These are phyloP conservation scores for Magnolia kwangsiensis DNA, from an alignment of 164 flowering plant species.

Conservation along the genomic window DNA sequence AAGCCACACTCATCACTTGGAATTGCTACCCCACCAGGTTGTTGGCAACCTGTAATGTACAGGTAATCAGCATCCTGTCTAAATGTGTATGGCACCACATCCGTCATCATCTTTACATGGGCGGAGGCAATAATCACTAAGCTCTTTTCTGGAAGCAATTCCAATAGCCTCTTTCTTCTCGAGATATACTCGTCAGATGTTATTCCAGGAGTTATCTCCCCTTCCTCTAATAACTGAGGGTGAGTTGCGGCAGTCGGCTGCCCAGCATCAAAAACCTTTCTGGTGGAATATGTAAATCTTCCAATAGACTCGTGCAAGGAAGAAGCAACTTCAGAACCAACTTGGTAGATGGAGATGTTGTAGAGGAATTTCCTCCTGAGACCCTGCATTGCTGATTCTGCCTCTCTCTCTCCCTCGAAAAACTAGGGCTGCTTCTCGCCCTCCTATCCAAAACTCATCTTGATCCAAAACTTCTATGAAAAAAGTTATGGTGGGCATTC, in stretches of 20 bases:
- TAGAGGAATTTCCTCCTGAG: conserved; percentile 25
- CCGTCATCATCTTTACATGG: conserved; percentile 97
- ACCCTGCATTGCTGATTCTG: conserved; percentile 26
- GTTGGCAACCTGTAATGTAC: conserved; percentile 91
- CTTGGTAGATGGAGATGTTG: conserved; percentile 25
- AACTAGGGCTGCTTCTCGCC: background rate
- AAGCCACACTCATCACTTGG: conserved; percentile 77
- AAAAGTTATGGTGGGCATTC: no score
- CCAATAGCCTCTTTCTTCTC: conserved; percentile 69
- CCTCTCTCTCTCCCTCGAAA: background rate
- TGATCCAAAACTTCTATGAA: no score
- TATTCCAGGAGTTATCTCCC: conserved; percentile 87
- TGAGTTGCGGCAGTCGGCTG: no score
- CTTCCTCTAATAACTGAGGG: conserved; percentile 74
- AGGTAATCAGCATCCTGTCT: conserved; percentile 89
- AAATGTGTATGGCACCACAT: conserved; percentile 86
- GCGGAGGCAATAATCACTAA: conserved; percentile 88
- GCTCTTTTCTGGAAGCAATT: conserved; percentile 75
- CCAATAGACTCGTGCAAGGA: no score
- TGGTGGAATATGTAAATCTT: no score
- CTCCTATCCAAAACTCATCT: no score
- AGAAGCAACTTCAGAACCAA: no score
- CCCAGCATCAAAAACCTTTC: no score
- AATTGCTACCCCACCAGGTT: conserved; percentile 95
- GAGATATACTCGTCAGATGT: conserved; percentile 59